These are phyloP conservation scores for Aspergillus pseudoterreus DNA, from an alignment of 2,329 filamentous ascomycete genomes.

Conservation along the genomic window DNA sequence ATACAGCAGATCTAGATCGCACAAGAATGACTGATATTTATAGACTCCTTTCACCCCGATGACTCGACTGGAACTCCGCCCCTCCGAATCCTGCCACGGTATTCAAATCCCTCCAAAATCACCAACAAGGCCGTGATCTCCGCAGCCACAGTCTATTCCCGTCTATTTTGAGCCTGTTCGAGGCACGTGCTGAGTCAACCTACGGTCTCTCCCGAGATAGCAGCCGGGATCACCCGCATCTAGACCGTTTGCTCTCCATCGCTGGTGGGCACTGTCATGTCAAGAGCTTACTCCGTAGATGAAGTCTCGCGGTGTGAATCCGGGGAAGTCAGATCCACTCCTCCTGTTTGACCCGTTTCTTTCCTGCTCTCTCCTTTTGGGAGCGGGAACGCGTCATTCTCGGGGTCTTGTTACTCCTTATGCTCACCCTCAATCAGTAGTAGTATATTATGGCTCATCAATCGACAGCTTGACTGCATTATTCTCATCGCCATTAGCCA, in stretches of 20 bases:
- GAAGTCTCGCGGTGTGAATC: conserved; percentile 4
- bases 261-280: background rate
- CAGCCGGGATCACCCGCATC: conserved; percentile 9
- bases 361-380: background rate
- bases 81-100: background rate
- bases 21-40: background rate
- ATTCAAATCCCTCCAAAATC: background rate
- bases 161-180: background rate
- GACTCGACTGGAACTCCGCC: background rate
- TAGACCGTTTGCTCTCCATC: background rate
- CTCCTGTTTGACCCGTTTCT: background rate
- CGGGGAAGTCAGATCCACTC: conserved; percentile 10
- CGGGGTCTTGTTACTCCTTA: background rate
- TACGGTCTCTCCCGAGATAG: conserved; percentile 8
- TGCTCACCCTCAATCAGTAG: background rate
- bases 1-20: background rate
- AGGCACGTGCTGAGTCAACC: conserved; percentile 4
- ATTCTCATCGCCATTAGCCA: no score
- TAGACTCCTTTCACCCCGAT: background rate
- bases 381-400: background rate
- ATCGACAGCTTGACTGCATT: no score
- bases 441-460: no score
- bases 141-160: background rate
- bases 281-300: background rate
- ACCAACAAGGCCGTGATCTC: no score